Percentiles rank a stretch among this genome's conserved stretches.
These are phyloP conservation scores for Fraxinus velutina DNA, from an alignment of 305 asterid species.

Conservation along the genomic window DNA sequence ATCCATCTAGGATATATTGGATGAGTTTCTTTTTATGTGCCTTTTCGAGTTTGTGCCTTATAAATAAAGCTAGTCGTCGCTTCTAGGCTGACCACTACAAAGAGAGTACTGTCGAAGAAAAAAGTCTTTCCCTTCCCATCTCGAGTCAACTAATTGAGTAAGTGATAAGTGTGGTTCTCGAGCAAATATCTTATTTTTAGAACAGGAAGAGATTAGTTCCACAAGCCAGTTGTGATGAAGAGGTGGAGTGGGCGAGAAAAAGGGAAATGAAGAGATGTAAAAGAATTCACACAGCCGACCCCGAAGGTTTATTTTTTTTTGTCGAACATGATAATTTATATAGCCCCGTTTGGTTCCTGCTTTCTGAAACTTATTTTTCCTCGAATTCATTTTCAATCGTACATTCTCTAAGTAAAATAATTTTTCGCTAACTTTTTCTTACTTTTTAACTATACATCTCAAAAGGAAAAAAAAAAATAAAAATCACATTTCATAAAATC, in stretches of 20 bases:
- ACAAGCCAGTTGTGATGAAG: too few species aligned
- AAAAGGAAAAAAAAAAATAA: too few species aligned
- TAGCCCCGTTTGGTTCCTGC: neutral
- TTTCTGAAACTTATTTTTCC: too few species aligned
- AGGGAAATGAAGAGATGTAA: too few species aligned
- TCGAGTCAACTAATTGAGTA: too few species aligned
- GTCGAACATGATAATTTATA: too few species aligned
- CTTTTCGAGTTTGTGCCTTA: neutral
- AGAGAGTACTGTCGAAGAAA: neutral
- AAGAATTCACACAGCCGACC: neutral
- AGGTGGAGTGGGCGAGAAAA: neutral
- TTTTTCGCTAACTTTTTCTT: neutral
- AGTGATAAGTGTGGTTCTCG: too few species aligned
- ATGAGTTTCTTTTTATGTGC: neutral
- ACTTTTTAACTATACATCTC: neutral
- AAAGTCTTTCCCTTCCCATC: too few species aligned
- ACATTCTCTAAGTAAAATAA: too few species aligned
- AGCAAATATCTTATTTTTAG: too few species aligned
- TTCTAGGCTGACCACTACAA: neutral
- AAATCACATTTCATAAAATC: neutral
- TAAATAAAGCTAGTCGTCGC: neutral
- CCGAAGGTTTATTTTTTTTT: neutral
- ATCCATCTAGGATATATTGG: neutral
- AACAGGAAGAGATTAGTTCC: too few species aligned
- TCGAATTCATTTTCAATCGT: neutral